These are phyloP conservation scores for Scytalidium sp. DNA, from an alignment of 2,329 filamentous ascomycete species.

Conservation along the genomic window DNA sequence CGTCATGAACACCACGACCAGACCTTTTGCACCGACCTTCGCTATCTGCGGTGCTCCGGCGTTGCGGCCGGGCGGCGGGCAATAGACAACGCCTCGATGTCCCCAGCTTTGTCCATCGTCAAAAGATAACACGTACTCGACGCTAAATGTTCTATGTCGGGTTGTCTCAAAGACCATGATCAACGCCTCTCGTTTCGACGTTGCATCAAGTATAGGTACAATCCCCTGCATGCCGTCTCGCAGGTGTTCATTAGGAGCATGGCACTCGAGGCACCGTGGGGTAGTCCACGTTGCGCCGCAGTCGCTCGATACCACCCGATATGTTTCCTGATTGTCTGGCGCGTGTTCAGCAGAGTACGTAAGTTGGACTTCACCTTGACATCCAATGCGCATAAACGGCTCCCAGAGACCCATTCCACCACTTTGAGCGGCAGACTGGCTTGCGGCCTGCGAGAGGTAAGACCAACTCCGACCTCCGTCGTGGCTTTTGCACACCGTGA, in stretches of 20 bases:
- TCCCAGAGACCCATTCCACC: too few species aligned
- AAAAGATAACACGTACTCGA: constrained; percentile 1
- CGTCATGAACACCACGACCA: constrained; percentile 12
- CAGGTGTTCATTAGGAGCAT: too few species aligned
- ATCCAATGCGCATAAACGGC: constrained; percentile 4
- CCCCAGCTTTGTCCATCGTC: constrained; percentile 11
- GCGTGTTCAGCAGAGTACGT: too few species aligned
- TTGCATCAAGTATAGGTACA: too few species aligned
- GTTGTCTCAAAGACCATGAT: constrained; percentile 11
- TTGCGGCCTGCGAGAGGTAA: constrained; percentile 4
- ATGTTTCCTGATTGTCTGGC: too few species aligned
- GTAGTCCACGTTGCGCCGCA: too few species aligned
- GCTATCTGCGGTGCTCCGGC: constrained; percentile 11
- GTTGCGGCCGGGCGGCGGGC: constrained; percentile 3
- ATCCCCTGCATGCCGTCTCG: constrained; percentile 11
- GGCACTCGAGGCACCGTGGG: too few species aligned
- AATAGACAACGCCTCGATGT: constrained; percentile 3
- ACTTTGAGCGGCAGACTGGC: neutral
- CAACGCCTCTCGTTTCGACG: too few species aligned
- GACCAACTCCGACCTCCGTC: constrained; percentile 6
- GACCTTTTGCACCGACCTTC: constrained; percentile 3
- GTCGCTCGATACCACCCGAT: too few species aligned
- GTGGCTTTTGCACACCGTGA: constrained; percentile 5
- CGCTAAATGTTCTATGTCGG: constrained; percentile 6
- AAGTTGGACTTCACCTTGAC: constrained; percentile 4